Evolutionary conservation across 371 early-diverging fungal genomes (phyloP).

Genomic region (Mucor sp.): DNA sequence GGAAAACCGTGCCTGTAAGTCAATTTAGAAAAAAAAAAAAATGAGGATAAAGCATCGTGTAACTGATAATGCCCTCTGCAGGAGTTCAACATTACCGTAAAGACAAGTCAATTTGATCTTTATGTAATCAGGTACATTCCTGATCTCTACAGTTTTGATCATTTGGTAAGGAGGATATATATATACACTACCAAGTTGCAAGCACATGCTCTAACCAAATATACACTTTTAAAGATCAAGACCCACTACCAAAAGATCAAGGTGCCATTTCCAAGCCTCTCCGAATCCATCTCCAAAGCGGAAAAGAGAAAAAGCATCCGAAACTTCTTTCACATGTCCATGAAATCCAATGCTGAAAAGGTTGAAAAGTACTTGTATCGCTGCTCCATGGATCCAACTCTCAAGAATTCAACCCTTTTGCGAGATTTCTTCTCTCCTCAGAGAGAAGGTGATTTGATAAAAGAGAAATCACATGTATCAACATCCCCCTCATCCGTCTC

Average conservation of each 20-base stretch:
- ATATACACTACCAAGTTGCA: not conserved
- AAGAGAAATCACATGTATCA: not conserved
- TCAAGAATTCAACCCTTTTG: slow-evolving; percentile 38
- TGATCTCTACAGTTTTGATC: slow-evolving; percentile 63
- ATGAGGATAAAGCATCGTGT: not conserved
- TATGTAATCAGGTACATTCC: slow-evolving; percentile 58
- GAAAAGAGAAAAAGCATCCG: slow-evolving; percentile 43
- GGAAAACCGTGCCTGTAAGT: slow-evolving; percentile 29
- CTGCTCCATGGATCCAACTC: slow-evolving; percentile 34
- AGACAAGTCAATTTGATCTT: slow-evolving; percentile 46
- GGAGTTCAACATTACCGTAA: slow-evolving; percentile 57
- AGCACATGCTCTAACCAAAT: not conserved
- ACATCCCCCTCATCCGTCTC: slow-evolving; percentile 2
- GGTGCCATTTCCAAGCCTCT: slow-evolving; percentile 43
- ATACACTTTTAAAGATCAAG: slow-evolving; percentile 31
- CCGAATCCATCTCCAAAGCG: slow-evolving; percentile 26
- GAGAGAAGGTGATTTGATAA: slow-evolving; percentile 42
- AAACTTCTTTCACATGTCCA: slow-evolving; percentile 22
- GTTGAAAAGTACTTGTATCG: slow-evolving; percentile 44
- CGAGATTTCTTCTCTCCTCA: slow-evolving; percentile 54
- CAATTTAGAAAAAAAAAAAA: not conserved
- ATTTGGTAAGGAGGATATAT: slow-evolving; percentile 40
- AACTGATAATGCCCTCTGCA: not conserved
- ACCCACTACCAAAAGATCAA: slow-evolving; percentile 45
- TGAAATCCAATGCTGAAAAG: slow-evolving; percentile 47